Conservation (phyloP, 1,139 yeast genomes). For the Hemisphaericaspora xylanilytica region DNA sequence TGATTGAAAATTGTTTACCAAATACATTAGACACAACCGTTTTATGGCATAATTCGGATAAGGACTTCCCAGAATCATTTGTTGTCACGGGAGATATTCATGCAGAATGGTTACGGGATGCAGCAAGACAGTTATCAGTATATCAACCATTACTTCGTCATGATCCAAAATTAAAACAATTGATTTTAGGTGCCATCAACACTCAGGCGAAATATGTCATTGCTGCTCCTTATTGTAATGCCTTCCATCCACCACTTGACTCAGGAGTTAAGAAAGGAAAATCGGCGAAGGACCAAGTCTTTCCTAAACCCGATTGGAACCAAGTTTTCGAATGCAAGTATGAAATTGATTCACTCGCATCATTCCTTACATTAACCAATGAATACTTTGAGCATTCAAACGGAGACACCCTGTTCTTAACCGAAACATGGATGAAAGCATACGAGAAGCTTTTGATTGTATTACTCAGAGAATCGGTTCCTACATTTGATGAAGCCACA, state of each 20-base stretch:
- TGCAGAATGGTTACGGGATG: conserved; percentile 88
- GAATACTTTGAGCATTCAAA: conserved; percentile 61
- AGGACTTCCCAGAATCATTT: conserved; percentile 39
- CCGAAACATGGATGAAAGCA: conserved; percentile 59
- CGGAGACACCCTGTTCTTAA: conserved; percentile 51
- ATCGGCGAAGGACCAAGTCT: conserved; percentile 63
- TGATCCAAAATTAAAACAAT: conserved; percentile 48
- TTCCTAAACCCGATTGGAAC: conserved; percentile 67
- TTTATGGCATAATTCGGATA: conserved; percentile 54
- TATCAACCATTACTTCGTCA: conserved; percentile 60
- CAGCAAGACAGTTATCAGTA: conserved; percentile 79
- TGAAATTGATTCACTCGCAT: conserved; percentile 83
- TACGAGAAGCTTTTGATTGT: conserved; percentile 52
- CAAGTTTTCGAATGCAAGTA: conserved; percentile 86
- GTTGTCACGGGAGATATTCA: conserved; percentile 88
- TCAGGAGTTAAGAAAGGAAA: conserved; percentile 53
- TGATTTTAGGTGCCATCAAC: conserved; percentile 75
- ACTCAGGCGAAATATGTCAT: conserved; percentile 68
- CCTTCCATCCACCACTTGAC: conserved; percentile 80
- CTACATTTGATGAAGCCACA: conserved; percentile 57
- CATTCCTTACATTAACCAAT: conserved; percentile 71
- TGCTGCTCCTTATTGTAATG: conserved; percentile 79
- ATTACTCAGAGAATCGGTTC: conserved; percentile 56
- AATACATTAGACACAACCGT: conserved; percentile 88
- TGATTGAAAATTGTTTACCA: conserved; percentile 82